Percentiles rank a stretch among this genome's conserved stretches.
These are phyloP conservation scores for Caryopteris hybrid DNA, from an alignment of 305 asterid genomes.

Conservation along the genomic window DNA sequence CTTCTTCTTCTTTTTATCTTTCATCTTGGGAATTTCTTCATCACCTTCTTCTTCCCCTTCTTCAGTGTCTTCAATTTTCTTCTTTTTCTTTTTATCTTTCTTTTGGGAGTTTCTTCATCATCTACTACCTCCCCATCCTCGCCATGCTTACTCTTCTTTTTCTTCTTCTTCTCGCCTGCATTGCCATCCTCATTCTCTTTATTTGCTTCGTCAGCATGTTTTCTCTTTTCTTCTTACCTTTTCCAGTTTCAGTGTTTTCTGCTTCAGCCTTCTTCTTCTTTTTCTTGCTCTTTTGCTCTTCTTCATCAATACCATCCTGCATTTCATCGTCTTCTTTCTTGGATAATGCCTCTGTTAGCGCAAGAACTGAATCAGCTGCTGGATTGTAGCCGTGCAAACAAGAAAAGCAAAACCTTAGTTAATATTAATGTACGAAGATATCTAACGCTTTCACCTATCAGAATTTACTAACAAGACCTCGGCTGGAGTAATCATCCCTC, in stretches of 20 bases:
- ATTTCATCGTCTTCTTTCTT: slow-evolving; percentile 24
- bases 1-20: slow-evolving; percentile 26
- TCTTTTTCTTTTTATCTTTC: slow-evolving; percentile 39
- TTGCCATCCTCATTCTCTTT: slow-evolving; percentile 20
- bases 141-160: slow-evolving; percentile 62
- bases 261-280: slow-evolving; percentile 12
- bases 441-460: not conserved
- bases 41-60: not conserved
- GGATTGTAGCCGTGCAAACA: slow-evolving; percentile 69
- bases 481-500: slow-evolving; percentile 76
- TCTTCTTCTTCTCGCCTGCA: slow-evolving; percentile 32
- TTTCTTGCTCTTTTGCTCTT: slow-evolving; percentile 27
- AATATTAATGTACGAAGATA: not conserved
- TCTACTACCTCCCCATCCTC: slow-evolving; percentile 28
- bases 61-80: not conserved
- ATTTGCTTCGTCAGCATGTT: slow-evolving; percentile 28
- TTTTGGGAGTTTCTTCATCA: slow-evolving; percentile 32
- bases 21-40: not conserved
- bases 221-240: slow-evolving; percentile 17
- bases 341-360: slow-evolving; percentile 34
- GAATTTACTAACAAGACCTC: slow-evolving; percentile 43
- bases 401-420: not conserved
- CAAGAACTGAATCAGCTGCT: slow-evolving; percentile 74
- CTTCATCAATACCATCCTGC: slow-evolving; percentile 22
- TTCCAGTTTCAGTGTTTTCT: slow-evolving; percentile 32